Evolutionary conservation across 257 asterid genomes (phyloP).

Genomic region (Henckelia pumila): DNA sequence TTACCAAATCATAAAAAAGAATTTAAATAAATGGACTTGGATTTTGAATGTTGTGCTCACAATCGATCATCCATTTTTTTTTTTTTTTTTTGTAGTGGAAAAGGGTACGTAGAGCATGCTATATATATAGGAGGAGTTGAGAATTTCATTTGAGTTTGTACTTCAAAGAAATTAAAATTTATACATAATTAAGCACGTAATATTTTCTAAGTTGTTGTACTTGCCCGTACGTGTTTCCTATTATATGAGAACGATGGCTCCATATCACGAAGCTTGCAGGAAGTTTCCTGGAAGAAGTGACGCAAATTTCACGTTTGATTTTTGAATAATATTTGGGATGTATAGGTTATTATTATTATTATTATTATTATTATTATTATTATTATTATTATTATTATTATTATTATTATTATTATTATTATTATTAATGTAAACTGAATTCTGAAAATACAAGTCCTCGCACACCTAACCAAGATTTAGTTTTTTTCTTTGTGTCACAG

Average conservation of each 20-base stretch:
- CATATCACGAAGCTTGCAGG: constrained; percentile 4
- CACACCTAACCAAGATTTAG: not conserved
- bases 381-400: no score
- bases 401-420: not conserved
- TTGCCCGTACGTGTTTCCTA: constrained; percentile 4
- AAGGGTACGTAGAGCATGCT: not conserved
- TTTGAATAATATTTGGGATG: no score
- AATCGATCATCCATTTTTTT: not conserved
- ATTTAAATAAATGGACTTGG: not conserved
- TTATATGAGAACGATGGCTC: not conserved
- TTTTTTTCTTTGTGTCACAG: not conserved
- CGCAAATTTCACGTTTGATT: not conserved
- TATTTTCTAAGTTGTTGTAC: constrained; percentile 7
- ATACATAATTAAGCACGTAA: constrained; percentile 6
- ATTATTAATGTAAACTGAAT: not conserved
- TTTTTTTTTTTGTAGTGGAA: not conserved
- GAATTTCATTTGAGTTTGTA: not conserved
- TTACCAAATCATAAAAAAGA: not conserved
- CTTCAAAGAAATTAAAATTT: not conserved
- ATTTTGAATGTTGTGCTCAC: not conserved
- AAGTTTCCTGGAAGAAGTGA: constrained; percentile 28
- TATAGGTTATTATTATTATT: no score
- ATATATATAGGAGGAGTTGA: constrained; percentile 6
- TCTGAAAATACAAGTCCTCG: not conserved
- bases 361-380: no score